A percentile compares a stretch with the other conserved stretches of the same genome.
phyloP scores from a whole-genome alignment of 768 basidiomycete species.

The Trametes coccinea region DNA sequence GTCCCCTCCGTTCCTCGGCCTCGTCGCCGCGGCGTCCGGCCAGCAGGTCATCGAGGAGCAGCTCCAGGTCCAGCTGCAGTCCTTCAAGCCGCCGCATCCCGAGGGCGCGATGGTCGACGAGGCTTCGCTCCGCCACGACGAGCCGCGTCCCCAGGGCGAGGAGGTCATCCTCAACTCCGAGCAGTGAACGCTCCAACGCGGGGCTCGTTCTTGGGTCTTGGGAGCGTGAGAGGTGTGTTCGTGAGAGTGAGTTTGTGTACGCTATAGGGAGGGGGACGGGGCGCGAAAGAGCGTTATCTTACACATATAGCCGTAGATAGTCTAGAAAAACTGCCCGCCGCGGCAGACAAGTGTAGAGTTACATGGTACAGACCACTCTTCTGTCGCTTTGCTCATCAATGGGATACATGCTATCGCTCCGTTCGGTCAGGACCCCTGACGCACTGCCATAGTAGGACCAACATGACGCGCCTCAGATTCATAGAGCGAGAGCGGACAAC shows the following conservation, averaged over 20 bases:
- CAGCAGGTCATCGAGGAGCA: conserved; percentile 65
- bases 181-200: conserved; percentile 5
- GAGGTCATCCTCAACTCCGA: conserved; percentile 26
- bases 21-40: conserved; percentile 79
- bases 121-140: conserved; percentile 42
- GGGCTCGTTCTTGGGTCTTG: neutral
- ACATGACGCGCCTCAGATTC: too few species aligned
- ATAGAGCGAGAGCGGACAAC: neutral
- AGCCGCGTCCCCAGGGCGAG: conserved; percentile 25
- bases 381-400: neutral
- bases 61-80: conserved; percentile 57
- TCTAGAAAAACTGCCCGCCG: neutral
- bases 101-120: conserved; percentile 74
- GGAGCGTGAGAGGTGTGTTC: neutral
- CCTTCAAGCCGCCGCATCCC: conserved; percentile 76
- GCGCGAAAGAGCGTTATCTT: neutral
- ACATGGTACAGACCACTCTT: neutral
- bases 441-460: too few species aligned
- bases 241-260: neutral
- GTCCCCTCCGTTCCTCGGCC: conserved; percentile 94
- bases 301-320: conserved; percentile 9
- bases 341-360: neutral
- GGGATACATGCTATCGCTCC: neutral
- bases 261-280: neutral
- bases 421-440: too few species aligned